Evolutionary conservation across 179 eudicot genomes (phyloP).

Genomic region (Monotropa hypopitys): DNA sequence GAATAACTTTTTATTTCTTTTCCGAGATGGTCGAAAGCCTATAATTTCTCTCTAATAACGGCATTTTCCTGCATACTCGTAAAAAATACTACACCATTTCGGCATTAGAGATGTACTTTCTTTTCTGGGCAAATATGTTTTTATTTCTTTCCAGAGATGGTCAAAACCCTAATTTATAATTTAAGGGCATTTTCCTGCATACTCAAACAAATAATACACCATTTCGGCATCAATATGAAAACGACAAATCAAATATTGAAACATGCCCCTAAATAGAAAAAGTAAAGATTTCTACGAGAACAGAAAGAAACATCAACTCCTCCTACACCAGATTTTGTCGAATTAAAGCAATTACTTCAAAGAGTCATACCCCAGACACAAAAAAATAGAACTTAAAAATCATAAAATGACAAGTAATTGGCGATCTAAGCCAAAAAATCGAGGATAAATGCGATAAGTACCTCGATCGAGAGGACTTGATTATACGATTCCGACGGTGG

Average conservation of each 20-base stretch:
- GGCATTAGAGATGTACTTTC: too few relatives aligned
- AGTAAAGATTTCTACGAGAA: background rate
- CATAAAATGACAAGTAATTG: background rate
- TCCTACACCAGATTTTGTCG: background rate
- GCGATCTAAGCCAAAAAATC: conserved; percentile 3
- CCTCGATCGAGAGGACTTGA: conserved; percentile 15
- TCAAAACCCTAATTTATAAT: conserved; percentile 5
- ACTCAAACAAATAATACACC: background rate
- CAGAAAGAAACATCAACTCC: background rate
- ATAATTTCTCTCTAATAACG: background rate
- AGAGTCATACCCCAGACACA: background rate
- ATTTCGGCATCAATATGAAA: background rate
- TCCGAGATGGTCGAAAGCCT: background rate
- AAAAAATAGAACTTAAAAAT: background rate
- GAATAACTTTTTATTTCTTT: background rate
- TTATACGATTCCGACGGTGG: conserved; percentile 4
- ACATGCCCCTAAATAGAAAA: background rate
- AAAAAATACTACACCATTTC: too few relatives aligned
- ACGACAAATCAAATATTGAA: background rate
- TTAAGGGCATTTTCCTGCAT: background rate
- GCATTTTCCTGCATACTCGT: too few relatives aligned
- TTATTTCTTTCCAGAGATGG: too few relatives aligned
- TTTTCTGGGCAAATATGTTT: too few relatives aligned
- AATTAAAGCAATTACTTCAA: conserved; percentile 2
- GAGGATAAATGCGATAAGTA: background rate